Evolutionary conservation across 2,329 filamentous ascomycete species (phyloP).

Genomic region (Elsinoe batatas): DNA sequence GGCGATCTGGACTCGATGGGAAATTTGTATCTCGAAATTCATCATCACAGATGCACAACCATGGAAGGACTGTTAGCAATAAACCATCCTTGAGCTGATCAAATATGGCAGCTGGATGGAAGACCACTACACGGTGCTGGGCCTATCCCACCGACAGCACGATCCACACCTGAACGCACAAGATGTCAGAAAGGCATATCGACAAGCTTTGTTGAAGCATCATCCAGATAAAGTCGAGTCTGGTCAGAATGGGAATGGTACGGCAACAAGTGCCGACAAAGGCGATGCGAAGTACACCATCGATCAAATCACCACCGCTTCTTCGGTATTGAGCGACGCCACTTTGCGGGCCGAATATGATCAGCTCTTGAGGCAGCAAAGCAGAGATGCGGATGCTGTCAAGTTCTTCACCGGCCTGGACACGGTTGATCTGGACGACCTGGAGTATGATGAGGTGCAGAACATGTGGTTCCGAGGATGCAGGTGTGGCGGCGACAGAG

Average conservation of each 20-base stretch:
- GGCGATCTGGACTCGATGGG: neutral
- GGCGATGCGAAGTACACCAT: conserved; percentile 33
- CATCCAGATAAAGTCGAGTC: conserved; percentile 47
- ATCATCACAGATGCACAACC: neutral
- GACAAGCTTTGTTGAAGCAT: conserved; percentile 44
- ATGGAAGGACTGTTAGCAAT: no score
- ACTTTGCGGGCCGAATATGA: conserved; percentile 40
- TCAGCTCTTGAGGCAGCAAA: conserved; percentile 27
- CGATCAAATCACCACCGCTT: conserved; percentile 51
- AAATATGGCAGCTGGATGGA: conserved; percentile 33
- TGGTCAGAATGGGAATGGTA: neutral
- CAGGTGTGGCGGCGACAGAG: conserved; percentile 48
- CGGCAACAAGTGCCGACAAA: neutral
- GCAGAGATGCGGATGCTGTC: conserved; percentile 16
- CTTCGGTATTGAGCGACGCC: conserved; percentile 42
- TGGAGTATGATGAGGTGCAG: conserved; percentile 32
- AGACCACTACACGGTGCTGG: conserved; percentile 25
- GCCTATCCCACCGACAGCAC: conserved; percentile 18
- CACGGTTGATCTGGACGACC: conserved; percentile 48
- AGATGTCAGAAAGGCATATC: conserved; percentile 47
- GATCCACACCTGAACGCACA: conserved; percentile 17
- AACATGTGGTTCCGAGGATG: conserved; percentile 44
- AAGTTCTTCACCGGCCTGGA: conserved; percentile 43
- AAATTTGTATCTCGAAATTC: neutral
- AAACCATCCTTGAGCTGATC: conserved; percentile 51